phyloP scores from a whole-genome alignment of 371 early-diverging fungal species.

The Massospora cicadina region DNA sequence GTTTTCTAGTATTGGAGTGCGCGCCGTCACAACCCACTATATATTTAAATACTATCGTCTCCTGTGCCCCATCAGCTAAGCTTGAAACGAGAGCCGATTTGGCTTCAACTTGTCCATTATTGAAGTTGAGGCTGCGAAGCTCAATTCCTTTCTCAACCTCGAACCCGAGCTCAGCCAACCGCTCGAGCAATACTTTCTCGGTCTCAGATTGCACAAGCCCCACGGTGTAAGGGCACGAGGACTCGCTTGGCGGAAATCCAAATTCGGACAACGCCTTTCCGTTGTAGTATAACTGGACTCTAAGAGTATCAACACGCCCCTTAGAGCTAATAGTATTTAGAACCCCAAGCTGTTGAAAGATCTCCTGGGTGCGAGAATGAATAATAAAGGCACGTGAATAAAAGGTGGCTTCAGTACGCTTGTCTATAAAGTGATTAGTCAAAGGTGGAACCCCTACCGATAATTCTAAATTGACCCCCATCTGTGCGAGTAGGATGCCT shows the following conservation, averaged over 20 bases:
- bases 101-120: not conserved
- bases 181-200: slow-evolving; percentile 6
- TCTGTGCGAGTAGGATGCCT: not conserved
- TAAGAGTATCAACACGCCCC: not conserved
- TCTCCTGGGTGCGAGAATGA: slow-evolving; percentile 7
- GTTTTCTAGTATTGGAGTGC: slow-evolving; percentile 16
- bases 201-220: not conserved
- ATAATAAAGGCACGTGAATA: slow-evolving; percentile 6
- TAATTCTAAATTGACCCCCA: slow-evolving; percentile 2
- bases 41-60: slow-evolving; percentile 15
- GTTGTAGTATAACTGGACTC: not conserved
- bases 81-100: not conserved
- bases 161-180: slow-evolving; percentile 8
- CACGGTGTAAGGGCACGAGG: slow-evolving; percentile 9
- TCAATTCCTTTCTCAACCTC: slow-evolving; percentile 5
- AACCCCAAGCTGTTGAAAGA: slow-evolving; percentile 4
- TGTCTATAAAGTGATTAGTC: not conserved
- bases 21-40: slow-evolving; percentile 20
- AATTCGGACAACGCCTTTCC: not conserved
- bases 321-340: not conserved
- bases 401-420: not conserved
- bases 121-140: not conserved
- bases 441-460: not conserved
- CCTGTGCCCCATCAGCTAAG: slow-evolving; percentile 10
- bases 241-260: not conserved